Conservation (phyloP, 805 yeast genomes). For the Zygosaccharomyces pseudorouxii region DNA sequence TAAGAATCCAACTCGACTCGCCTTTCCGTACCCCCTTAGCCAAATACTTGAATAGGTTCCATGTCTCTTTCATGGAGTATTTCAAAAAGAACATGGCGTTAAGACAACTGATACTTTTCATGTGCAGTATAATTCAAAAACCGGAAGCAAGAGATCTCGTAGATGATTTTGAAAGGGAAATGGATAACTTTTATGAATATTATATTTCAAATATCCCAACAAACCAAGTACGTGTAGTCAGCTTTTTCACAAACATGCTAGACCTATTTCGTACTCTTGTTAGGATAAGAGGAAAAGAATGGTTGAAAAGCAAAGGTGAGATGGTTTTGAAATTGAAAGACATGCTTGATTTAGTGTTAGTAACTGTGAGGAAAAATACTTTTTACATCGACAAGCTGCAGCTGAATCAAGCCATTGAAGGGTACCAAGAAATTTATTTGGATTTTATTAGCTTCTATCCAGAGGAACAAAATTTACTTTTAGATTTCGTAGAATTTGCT, state of each 20-base stretch:
- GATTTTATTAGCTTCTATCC: constrained; percentile 34
- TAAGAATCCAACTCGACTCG: constrained; percentile 79
- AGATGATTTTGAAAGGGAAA: constrained; percentile 47
- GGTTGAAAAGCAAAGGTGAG: constrained; percentile 51
- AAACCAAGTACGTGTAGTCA: constrained; percentile 34
- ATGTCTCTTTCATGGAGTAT: constrained; percentile 65
- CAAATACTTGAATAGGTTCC: constrained; percentile 76
- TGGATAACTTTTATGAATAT: constrained; percentile 45
- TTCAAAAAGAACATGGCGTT: constrained; percentile 63
- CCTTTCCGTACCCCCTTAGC: constrained; percentile 92
- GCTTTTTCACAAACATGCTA: constrained; percentile 61
- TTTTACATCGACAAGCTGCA: constrained; percentile 52
- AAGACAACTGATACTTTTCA: constrained; percentile 48
- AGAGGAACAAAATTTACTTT: constrained; percentile 34
- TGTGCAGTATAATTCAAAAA: constrained; percentile 32
- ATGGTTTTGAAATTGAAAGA: constrained; percentile 27
- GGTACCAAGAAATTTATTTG: constrained; percentile 50
- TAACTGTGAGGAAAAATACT: constrained; percentile 24
- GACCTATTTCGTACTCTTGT: constrained; percentile 57
- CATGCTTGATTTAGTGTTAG: constrained; percentile 26
- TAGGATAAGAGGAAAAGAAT: constrained; percentile 44
- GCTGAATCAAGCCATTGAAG: constrained; percentile 62
- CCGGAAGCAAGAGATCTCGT: constrained; percentile 46
- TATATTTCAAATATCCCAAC: constrained; percentile 43
- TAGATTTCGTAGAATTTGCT: constrained; percentile 42